Base-by-base conservation (phyloP, 306 rosid species). In the Quercus agrifolia region DNA sequence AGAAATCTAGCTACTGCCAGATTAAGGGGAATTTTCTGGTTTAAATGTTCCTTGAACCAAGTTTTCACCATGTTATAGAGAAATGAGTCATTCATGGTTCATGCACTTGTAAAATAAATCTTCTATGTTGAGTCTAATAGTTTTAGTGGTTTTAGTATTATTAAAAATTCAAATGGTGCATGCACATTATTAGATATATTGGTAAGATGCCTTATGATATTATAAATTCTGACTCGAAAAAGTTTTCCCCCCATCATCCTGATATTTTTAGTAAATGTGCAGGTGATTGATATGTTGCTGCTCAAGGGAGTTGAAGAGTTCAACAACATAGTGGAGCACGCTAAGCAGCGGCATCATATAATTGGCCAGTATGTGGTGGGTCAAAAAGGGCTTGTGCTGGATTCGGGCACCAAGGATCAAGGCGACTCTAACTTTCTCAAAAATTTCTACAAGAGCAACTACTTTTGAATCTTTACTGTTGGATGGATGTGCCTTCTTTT, bases 281-380 rank as follows among this genome's bases (percentile, higher is more conserved):
- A 95, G 99, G 97, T 95, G 85, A 89, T 95, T 71, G 99, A 95
- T 73, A 88, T 95, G 93, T 88, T 95, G 86, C 85, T 95, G 57
- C 91, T 95, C 93, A 95, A 95, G 88, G 99, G 85, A 71, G 71
- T 76, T 81, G 99, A 93, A 86, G 99, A 93, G 93, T 88, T 95
- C 76, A 85, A 79, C 57, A 92, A 91, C 83, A 79, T 95, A 51
- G 87, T 85, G 74, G 83, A 95, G 71, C 98, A 93, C 78, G 90
- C 98, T 78, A 93, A 95, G 96, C 98, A 93, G 81, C 92, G 99
- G 79, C 99, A 95, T 83, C 99, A 95, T 84, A 85, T 93, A 58
- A 77, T 95, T 77, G 99, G 99, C 57, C 99, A 89, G 82, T 95
- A 93, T 23, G 98, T 95, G 81, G 87, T 91, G 1, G 92, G 92